Percentiles rank a stretch among this genome's conserved stretches.
Conservation (phyloP, 129 eudicot species). For the Saposhnikovia divaricata region DNA sequence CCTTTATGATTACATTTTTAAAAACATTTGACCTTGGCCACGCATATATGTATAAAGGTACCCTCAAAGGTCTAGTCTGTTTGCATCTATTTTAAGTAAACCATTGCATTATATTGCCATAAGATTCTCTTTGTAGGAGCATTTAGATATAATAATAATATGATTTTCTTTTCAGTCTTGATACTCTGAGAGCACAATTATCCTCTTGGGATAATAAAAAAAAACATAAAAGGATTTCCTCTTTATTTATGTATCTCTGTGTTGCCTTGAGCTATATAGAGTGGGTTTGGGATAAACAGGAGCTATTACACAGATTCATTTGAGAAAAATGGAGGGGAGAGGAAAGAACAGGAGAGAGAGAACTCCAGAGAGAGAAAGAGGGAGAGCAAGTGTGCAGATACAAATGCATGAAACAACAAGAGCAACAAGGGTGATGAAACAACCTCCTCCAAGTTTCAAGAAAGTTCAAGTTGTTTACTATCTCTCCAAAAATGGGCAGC, state of each 20-base stretch:
- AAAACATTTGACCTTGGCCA: neutral
- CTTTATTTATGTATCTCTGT: neutral
- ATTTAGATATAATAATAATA: neutral
- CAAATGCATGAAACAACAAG: constrained; percentile 3
- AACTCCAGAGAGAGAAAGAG: constrained; percentile 27
- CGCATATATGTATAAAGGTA: neutral
- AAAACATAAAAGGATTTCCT: neutral
- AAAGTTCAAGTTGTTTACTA: constrained; percentile 88
- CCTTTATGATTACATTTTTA: neutral
- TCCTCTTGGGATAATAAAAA: neutral
- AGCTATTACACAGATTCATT: neutral
- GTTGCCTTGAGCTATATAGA: neutral
- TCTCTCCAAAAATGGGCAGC: constrained; percentile 82
- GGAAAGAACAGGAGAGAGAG: constrained; percentile 21
- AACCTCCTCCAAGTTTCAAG: constrained; percentile 31
- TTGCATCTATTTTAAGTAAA: neutral
- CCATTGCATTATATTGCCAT: neutral
- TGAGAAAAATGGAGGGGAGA: constrained; percentile 5
- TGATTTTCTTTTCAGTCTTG: neutral
- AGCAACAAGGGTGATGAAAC: constrained; percentile 20
- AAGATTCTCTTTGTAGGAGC: neutral
- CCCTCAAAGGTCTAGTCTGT: neutral
- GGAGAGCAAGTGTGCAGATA: constrained; percentile 7
- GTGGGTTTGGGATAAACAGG: neutral
- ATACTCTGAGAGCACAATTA: neutral